phyloP scores from a whole-genome alignment of 257 asterid genomes.

The Ajuga chamaepitys region DNA sequence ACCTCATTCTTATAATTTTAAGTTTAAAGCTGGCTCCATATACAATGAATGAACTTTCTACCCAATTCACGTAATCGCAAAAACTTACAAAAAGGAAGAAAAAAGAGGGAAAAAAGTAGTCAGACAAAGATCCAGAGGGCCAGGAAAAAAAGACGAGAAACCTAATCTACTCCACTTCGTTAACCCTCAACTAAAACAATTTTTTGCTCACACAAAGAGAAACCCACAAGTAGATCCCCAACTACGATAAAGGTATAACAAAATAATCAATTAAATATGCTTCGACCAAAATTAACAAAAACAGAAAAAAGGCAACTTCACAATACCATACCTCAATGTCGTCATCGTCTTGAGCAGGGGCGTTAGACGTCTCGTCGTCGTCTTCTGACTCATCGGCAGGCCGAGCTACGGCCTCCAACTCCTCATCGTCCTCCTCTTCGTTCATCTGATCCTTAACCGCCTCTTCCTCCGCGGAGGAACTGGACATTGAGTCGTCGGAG shows the following conservation, averaged over 20 bases:
- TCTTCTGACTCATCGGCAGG: slow-evolving; percentile 70
- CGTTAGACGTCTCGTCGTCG: slow-evolving; percentile 39
- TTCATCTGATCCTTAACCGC: slow-evolving; percentile 43
- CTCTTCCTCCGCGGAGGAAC: slow-evolving; percentile 61
- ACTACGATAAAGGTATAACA: neutral
- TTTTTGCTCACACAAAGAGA: neutral
- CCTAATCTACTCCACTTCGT: neutral
- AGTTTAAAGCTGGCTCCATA: too few relatives aligned
- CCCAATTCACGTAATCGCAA: too few relatives aligned
- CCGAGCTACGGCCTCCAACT: slow-evolving; percentile 91
- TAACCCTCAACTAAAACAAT: neutral
- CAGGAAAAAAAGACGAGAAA: neutral
- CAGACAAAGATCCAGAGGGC: neutral
- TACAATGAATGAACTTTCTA: too few relatives aligned
- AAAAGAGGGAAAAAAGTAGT: too few relatives aligned
- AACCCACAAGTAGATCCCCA: slow-evolving; percentile 11
- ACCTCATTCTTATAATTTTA: too few relatives aligned
- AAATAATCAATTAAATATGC: neutral
- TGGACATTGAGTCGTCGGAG: slow-evolving; percentile 46
- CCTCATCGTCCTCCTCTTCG: slow-evolving; percentile 90
- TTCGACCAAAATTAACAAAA: neutral
- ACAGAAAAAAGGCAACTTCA: neutral
- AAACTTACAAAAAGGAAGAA: too few relatives aligned
- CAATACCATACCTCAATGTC: slow-evolving; percentile 50
- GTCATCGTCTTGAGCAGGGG: slow-evolving; percentile 39